Conservation (phyloP, 2,329 filamentous ascomycete species). For the Kalaharituber pfeilii region DNA sequence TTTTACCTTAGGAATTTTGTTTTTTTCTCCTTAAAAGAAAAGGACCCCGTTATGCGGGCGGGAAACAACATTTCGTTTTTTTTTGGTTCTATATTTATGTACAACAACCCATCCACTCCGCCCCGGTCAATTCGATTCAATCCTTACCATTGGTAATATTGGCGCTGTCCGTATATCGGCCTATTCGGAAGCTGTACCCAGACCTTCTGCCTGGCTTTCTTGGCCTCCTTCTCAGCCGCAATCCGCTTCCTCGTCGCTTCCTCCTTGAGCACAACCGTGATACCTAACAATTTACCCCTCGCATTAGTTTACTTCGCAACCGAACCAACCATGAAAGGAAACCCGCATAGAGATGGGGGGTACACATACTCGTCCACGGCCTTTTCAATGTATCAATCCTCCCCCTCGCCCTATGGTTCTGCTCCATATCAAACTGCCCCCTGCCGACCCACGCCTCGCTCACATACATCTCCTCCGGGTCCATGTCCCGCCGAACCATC, state of each 20-base stretch:
- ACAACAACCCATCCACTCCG: background rate
- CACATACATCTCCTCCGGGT: conserved; percentile 73
- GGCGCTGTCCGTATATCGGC: conserved; percentile 64
- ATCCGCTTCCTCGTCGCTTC: conserved; percentile 75
- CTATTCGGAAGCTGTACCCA: conserved; percentile 83
- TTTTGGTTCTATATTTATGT: no score
- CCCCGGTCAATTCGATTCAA: background rate
- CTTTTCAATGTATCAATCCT: conserved; percentile 48
- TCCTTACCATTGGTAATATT: conserved; percentile 75
- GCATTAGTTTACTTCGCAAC: background rate
- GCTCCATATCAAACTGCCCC: conserved; percentile 42
- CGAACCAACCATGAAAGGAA: no score
- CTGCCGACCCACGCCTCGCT: conserved; percentile 85
- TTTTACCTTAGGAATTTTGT: background rate
- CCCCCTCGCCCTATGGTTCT: conserved; percentile 62
- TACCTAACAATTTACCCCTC: no score
- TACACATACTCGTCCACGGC: conserved; percentile 54
- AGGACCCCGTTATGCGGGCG: background rate
- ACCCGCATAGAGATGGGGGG: background rate
- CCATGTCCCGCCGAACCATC: conserved; percentile 68
- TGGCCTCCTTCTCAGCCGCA: conserved; percentile 58
- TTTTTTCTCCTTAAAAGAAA: background rate
- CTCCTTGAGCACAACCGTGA: conserved; percentile 76
- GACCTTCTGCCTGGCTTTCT: conserved; percentile 54
- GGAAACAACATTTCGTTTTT: background rate